A percentile compares a stretch with the other conserved stretches of the same genome.
These are phyloP conservation scores for Schrenkiella parvula DNA, from an alignment of 345 rosid species.

Conservation along the genomic window DNA sequence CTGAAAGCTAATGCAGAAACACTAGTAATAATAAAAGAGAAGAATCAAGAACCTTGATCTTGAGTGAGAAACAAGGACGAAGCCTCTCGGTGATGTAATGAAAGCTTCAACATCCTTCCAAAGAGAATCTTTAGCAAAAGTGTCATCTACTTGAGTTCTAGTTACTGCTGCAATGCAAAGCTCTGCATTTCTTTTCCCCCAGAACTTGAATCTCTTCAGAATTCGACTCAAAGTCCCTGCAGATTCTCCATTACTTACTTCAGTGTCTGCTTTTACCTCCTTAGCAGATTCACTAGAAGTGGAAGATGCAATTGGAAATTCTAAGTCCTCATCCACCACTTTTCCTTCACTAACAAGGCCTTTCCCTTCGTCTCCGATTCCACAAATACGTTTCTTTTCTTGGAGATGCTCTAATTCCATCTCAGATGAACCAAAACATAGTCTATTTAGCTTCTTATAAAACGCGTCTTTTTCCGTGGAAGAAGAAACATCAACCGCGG, in stretches of 20 bases:
- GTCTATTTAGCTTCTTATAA: constrained; percentile 36
- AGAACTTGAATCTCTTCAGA: constrained; percentile 33
- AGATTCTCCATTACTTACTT: constrained; percentile 19
- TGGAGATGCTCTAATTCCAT: constrained; percentile 15
- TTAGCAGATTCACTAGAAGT: constrained; percentile 22
- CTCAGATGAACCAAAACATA: constrained; percentile 42
- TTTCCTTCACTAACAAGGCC: constrained; percentile 9
- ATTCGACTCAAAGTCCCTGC: constrained; percentile 36
- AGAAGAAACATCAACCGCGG: constrained; percentile 20
- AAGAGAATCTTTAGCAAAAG: constrained; percentile 43
- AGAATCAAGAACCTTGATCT: constrained; percentile 55
- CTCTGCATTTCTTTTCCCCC: constrained; percentile 30
- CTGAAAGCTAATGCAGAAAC: background rate
- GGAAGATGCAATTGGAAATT: constrained; percentile 8
- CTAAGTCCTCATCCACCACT: constrained; percentile 20
- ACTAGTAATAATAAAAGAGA: constrained; percentile 6
- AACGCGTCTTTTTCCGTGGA: constrained; percentile 25
- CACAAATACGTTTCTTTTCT: constrained; percentile 10
- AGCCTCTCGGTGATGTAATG: constrained; percentile 51
- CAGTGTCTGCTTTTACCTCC: constrained; percentile 26
- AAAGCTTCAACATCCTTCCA: constrained; percentile 64
- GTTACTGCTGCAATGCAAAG: constrained; percentile 30
- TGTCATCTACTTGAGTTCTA: constrained; percentile 19
- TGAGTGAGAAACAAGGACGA: constrained; percentile 43
- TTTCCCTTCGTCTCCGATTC: constrained; percentile 15